phyloP scores from a whole-genome alignment of 2,329 filamentous ascomycete genomes.

The Clarireedia hainanense region DNA sequence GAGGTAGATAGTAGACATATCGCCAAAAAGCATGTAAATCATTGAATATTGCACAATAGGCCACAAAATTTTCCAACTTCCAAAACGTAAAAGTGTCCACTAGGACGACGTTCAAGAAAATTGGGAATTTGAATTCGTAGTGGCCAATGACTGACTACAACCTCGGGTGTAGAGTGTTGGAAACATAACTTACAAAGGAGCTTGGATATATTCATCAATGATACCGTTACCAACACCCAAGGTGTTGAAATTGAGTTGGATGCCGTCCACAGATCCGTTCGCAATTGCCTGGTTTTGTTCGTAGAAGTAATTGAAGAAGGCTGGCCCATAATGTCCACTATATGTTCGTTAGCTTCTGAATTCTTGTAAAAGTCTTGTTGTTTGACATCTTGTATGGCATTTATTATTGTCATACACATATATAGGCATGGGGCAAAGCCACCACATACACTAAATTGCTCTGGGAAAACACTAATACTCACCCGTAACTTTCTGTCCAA shows the following conservation, averaged over 20 bases:
- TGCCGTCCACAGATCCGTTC: constrained; percentile 41
- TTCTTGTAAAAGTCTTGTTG: background rate
- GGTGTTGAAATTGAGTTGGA: constrained; percentile 49
- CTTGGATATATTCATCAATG: constrained; percentile 54
- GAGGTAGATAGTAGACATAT: no score
- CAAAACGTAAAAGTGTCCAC: no score
- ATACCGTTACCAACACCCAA: constrained; percentile 64
- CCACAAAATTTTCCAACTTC: no score
- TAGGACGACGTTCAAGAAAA: no score
- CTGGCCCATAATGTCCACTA: constrained; percentile 12
- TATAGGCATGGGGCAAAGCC: background rate
- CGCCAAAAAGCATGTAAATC: background rate
- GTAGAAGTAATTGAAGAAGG: constrained; percentile 49
- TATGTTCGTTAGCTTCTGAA: background rate
- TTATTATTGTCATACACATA: background rate
- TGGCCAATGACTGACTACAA: no score
- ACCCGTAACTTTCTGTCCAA: constrained; percentile 52
- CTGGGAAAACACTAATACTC: constrained; percentile 56
- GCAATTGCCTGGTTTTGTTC: constrained; percentile 51
- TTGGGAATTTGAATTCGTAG: no score
- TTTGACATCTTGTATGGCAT: background rate
- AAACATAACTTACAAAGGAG: constrained; percentile 19
- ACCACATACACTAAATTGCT: background rate
- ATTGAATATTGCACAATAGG: background rate
- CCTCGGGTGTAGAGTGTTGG: no score